A percentile compares a stretch with the other conserved stretches of the same genome.
phyloP scores from a whole-genome alignment of 1,284 basidiomycete genomes.

The Erythrobasidium hasegawianum region DNA sequence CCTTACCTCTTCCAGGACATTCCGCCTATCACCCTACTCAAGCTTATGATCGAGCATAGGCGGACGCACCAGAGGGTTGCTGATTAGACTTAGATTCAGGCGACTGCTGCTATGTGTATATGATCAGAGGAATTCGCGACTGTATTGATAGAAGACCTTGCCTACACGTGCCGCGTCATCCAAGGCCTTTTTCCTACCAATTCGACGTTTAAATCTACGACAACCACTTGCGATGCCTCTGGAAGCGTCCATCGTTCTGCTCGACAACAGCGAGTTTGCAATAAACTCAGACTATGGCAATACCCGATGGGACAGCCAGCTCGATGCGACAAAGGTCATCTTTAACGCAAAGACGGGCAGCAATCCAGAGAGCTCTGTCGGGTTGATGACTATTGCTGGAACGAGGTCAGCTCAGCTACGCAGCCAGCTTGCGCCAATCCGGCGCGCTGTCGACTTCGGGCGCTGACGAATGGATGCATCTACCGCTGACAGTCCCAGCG shows the following conservation, averaged over 20 bases:
- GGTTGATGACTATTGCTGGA: conserved; percentile 97
- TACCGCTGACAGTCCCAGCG: conserved; percentile 67
- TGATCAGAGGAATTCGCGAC: no score
- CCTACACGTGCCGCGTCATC: no score
- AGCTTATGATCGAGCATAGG: no score
- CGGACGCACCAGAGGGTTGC: no score
- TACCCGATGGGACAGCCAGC: conserved; percentile 61
- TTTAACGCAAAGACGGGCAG: conserved; percentile 91
- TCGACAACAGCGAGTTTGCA: conserved; percentile 51
- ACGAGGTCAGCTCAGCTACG: conserved; percentile 60
- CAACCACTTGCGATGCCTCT: conserved; percentile 1
- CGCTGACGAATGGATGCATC: conserved; percentile 6
- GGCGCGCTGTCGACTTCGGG: conserved; percentile 32
- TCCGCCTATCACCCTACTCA: no score
- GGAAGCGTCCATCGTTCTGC: conserved; percentile 77
- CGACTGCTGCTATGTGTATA: no score
- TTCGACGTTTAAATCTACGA: no score
- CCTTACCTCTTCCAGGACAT: no score
- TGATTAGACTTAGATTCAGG: no score
- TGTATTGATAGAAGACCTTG: no score
- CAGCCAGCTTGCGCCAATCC: conserved; percentile 3
- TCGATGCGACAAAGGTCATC: conserved; percentile 84
- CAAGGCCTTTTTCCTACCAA: no score
- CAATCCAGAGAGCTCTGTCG: conserved; percentile 96
- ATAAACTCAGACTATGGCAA: conserved; percentile 89